phyloP scores from a whole-genome alignment of 1,139 yeast genomes.

The Pneumocystis wakefieldiae region DNA sequence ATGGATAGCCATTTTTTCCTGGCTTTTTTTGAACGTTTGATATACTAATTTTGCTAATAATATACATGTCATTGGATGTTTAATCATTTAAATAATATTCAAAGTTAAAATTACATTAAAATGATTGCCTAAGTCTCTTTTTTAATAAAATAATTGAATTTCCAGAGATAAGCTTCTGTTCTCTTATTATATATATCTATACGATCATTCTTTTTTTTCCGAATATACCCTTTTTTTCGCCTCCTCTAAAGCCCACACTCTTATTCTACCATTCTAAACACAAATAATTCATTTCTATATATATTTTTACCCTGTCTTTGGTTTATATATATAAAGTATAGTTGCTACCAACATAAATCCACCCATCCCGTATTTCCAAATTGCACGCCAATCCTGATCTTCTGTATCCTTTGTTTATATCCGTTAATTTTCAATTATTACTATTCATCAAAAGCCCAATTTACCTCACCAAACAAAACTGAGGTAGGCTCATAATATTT shows the following conservation, averaged over 20 bases:
- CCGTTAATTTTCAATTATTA: too few species aligned
- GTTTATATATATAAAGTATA: not conserved
- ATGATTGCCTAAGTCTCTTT: too few species aligned
- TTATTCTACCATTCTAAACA: not conserved
- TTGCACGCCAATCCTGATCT: not conserved
- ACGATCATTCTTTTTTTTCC: not conserved
- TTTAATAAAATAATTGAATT: conserved; percentile 15
- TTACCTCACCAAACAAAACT: not conserved
- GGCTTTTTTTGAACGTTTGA: too few species aligned
- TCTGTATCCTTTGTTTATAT: not conserved
- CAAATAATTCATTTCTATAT: too few species aligned
- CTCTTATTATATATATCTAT: not conserved
- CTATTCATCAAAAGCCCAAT: too few species aligned
- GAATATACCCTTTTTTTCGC: not conserved
- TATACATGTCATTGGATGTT: too few species aligned
- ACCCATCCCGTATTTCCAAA: not conserved
- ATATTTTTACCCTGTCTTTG: not conserved
- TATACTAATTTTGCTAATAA: too few species aligned
- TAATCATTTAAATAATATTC: too few species aligned
- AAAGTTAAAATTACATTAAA: too few species aligned
- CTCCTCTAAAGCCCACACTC: not conserved
- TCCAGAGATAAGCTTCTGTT: conserved; percentile 19
- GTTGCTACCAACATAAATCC: not conserved
- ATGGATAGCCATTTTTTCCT: too few species aligned
- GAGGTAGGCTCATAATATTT: not conserved